Evolutionary conservation across 208 protist species (phyloP), one percentile per base, ranked within the genome.

Genomic region (Trypanosoma vivax): DNA sequence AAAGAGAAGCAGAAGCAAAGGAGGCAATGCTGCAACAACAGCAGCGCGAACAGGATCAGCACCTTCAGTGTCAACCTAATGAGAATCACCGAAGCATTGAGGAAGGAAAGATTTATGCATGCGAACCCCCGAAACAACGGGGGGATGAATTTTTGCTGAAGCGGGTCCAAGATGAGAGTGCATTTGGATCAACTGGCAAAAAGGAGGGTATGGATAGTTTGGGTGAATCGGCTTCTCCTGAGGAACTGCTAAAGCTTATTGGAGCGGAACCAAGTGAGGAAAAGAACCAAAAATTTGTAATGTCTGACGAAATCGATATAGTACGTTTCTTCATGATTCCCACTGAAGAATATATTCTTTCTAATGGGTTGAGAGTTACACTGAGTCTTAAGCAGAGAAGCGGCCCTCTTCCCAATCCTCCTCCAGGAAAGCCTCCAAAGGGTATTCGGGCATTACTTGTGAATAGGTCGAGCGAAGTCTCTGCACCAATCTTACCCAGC

Each of bases 291-390:
- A 61, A 39, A 38, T 16, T 30, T 50, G 23, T 49, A 27, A 14
- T 65, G 38, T 40, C 56, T 10, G 27, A 50, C 38, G 19, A 54
- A 9, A 52, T 40, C 18, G 58, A 50, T 30, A 58, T 58, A n/a
- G 68, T 69, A 5, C 56, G 49, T 5, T 82, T 77, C 52, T 57
- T 73, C 9, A 69, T 73, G 21, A 40, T 79, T 30, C 83, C 83
- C 10, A 75, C 83, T 10, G 83, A 90, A 49, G 83, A 87, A 51
- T 90, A 90, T 49, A 73, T 51, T 6, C 68, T 90, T 18, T 79
- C 73, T 33, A 74, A 60, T 29, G 83, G 83, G 24, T 73, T 77
- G 51, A 68, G 59, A 27, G 82, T 87, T 29, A 63, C 82, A 11
- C 66, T 68, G 45, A 51, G 54, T 16, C 58, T 90, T 16, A 90